A percentile compares a stretch with the other conserved stretches of the same genome.
These are phyloP conservation scores for Celoporthe dispersa DNA, from an alignment of 2,329 filamentous ascomycete genomes.

Conservation along the genomic window DNA sequence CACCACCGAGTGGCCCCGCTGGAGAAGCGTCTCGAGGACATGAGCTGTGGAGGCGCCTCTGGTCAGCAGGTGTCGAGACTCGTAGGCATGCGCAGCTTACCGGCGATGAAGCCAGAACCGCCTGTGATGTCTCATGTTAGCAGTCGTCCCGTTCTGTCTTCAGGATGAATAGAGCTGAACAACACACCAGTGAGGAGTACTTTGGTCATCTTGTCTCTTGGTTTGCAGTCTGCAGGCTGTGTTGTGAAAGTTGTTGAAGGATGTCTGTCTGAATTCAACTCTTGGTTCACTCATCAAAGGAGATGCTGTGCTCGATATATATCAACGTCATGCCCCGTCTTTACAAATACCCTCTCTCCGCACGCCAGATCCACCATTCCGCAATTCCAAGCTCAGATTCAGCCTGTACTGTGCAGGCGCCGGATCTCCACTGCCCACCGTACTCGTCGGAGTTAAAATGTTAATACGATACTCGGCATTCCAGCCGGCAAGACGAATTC, in stretches of 20 bases:
- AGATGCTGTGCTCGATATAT: neutral
- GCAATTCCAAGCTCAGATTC: neutral
- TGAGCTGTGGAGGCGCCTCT: constrained; percentile 46
- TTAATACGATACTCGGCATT: constrained; percentile 9
- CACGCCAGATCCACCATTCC: neutral
- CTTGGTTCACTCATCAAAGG: neutral
- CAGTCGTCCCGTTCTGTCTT: neutral
- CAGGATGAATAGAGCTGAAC: neutral
- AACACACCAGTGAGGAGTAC: constrained; percentile 51
- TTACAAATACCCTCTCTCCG: neutral
- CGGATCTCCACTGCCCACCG: neutral
- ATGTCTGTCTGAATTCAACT: neutral
- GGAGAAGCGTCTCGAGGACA: constrained; percentile 58
- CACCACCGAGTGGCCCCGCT: constrained; percentile 55
- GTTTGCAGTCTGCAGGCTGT: too few relatives aligned
- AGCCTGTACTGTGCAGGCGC: neutral
- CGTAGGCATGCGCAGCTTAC: constrained; percentile 37
- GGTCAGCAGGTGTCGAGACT: neutral
- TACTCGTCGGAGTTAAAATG: constrained; percentile 1
- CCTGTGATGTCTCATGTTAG: constrained; percentile 38
- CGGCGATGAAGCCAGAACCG: constrained; percentile 58
- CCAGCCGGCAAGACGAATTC: constrained; percentile 3
- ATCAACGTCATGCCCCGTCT: neutral
- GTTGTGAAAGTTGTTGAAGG: too few relatives aligned
- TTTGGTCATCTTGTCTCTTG: constrained; percentile 45